Percentiles rank a stretch among this genome's conserved stretches.
These are phyloP conservation scores for Pythium plurisporium DNA, from an alignment of 352 stramenopile genomes.

Conservation along the genomic window DNA sequence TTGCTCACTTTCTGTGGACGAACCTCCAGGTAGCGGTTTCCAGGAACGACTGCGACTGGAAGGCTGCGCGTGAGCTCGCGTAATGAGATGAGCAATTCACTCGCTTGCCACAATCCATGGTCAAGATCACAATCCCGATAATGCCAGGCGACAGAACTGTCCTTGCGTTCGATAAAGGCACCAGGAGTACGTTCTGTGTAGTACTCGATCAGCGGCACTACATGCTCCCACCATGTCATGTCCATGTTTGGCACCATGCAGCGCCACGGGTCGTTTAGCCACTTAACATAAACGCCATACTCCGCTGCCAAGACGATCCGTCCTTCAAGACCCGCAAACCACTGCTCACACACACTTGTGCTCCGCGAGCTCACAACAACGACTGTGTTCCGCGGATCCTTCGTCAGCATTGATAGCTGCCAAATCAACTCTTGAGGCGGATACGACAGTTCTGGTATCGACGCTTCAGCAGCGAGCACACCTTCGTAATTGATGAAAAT, in stretches of 20 bases:
- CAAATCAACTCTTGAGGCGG: slow-evolving; percentile 79
- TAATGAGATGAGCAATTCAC: slow-evolving; percentile 78
- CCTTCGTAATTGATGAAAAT: slow-evolving; percentile 91
- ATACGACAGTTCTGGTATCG: slow-evolving; percentile 84
- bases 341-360: slow-evolving; percentile 70
- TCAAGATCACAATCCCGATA: slow-evolving; percentile 88
- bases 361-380: slow-evolving; percentile 70
- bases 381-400: slow-evolving; percentile 69
- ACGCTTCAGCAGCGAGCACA: slow-evolving; percentile 74
- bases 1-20: slow-evolving; percentile 81
- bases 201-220: slow-evolving; percentile 73
- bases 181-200: slow-evolving; percentile 83
- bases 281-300: slow-evolving; percentile 81
- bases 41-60: slow-evolving; percentile 67
- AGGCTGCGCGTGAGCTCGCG: slow-evolving; percentile 71
- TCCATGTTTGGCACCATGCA: slow-evolving; percentile 83
- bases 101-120: slow-evolving; percentile 87
- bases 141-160: slow-evolving; percentile 87
- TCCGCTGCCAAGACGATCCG: slow-evolving; percentile 70
- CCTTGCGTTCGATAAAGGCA: slow-evolving; percentile 80
- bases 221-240: slow-evolving; percentile 72
- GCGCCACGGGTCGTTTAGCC: slow-evolving; percentile 63
- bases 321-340: slow-evolving; percentile 62
- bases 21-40: slow-evolving; percentile 73
- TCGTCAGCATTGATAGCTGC: slow-evolving; percentile 80